A percentile compares a stretch with the other conserved stretches of the same genome.
Evolutionary conservation across 2,329 filamentous ascomycete genomes (phyloP).

Genomic region (Juglanconis oblonga): DNA sequence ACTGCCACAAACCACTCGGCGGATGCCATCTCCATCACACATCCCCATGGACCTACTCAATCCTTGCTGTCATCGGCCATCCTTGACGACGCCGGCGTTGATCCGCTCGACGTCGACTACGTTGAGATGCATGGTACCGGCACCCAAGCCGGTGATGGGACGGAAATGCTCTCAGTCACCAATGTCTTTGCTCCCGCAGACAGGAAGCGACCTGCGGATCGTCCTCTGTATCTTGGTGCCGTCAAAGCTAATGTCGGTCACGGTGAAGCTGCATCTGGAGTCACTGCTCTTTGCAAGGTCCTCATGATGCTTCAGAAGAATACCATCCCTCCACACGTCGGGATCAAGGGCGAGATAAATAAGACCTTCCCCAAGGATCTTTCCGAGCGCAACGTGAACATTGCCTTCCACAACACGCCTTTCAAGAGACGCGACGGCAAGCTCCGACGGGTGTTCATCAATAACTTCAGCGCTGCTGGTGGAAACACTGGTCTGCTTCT

Average conservation of each 20-base stretch:
- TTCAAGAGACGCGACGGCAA: slow-evolving; percentile 47
- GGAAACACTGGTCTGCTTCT: slow-evolving; percentile 68
- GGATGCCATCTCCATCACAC: slow-evolving; percentile 78
- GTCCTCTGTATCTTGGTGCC: slow-evolving; percentile 60
- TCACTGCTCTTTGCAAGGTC: slow-evolving; percentile 62
- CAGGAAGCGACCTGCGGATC: slow-evolving; percentile 42
- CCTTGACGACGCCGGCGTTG: slow-evolving; percentile 68
- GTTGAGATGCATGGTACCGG: slow-evolving; percentile 90
- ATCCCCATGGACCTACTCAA: slow-evolving; percentile 76
- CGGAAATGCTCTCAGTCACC: slow-evolving; percentile 77
- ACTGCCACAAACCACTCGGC: slow-evolving; percentile 79
- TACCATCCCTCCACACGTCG: slow-evolving; percentile 62
- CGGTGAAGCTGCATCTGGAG: slow-evolving; percentile 59
- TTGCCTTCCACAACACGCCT: slow-evolving; percentile 51
- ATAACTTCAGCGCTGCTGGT: slow-evolving; percentile 70
- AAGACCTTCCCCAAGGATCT: slow-evolving; percentile 57
- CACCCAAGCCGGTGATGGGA: slow-evolving; percentile 79
- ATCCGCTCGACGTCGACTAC: slow-evolving; percentile 75
- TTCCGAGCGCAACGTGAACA: slow-evolving; percentile 54
- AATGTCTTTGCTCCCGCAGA: slow-evolving; percentile 47
- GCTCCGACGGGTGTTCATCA: slow-evolving; percentile 52
- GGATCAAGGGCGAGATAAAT: slow-evolving; percentile 65
- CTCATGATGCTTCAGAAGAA: slow-evolving; percentile 63
- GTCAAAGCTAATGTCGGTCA: slow-evolving; percentile 66
- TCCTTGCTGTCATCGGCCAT: slow-evolving; percentile 68